Evolutionary conservation across 2,329 filamentous ascomycete species (phyloP).

Genomic region (Mollisiaceae sp.): DNA sequence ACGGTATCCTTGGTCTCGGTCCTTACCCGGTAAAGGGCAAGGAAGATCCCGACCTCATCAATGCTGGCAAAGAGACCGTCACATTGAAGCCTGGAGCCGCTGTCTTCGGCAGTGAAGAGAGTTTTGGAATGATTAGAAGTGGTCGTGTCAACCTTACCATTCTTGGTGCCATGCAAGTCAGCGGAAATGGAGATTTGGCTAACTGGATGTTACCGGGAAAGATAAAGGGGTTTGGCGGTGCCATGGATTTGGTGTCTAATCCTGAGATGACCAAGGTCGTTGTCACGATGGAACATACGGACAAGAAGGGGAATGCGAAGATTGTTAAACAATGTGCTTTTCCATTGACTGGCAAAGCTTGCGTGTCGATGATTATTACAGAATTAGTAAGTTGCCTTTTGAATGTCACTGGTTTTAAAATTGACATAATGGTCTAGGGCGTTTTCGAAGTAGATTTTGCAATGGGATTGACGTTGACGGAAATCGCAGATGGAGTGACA

Average conservation of each 20-base stretch:
- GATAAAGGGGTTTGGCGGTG: slow-evolving; percentile 84
- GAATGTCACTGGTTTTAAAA: not conserved
- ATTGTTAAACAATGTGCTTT: slow-evolving; percentile 95
- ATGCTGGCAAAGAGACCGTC: slow-evolving; percentile 91
- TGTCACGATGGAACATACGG: slow-evolving; percentile 94
- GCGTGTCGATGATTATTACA: slow-evolving; percentile 90
- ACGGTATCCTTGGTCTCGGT: slow-evolving; percentile 77
- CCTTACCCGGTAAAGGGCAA: slow-evolving; percentile 74
- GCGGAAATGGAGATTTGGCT: slow-evolving; percentile 66
- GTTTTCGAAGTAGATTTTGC: slow-evolving; percentile 84
- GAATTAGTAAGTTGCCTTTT: slow-evolving; percentile 63
- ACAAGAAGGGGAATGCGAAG: slow-evolving; percentile 94
- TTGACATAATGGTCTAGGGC: slow-evolving; percentile 31
- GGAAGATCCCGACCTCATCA: slow-evolving; percentile 89
- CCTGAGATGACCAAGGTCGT: slow-evolving; percentile 89
- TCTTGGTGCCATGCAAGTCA: slow-evolving; percentile 87
- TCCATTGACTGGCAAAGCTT: slow-evolving; percentile 86
- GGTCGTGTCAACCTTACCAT: slow-evolving; percentile 89
- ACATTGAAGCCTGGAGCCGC: slow-evolving; percentile 80
- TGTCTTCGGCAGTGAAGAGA: slow-evolving; percentile 86
- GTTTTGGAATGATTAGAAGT: slow-evolving; percentile 89
- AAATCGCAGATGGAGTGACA: slow-evolving; percentile 87
- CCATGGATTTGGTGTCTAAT: slow-evolving; percentile 92
- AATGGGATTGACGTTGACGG: slow-evolving; percentile 78
- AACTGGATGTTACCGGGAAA: slow-evolving; percentile 95